Base-by-base conservation (phyloP, 1,284 basidiomycete genomes). In the Paramarasmius palmivorus region DNA sequence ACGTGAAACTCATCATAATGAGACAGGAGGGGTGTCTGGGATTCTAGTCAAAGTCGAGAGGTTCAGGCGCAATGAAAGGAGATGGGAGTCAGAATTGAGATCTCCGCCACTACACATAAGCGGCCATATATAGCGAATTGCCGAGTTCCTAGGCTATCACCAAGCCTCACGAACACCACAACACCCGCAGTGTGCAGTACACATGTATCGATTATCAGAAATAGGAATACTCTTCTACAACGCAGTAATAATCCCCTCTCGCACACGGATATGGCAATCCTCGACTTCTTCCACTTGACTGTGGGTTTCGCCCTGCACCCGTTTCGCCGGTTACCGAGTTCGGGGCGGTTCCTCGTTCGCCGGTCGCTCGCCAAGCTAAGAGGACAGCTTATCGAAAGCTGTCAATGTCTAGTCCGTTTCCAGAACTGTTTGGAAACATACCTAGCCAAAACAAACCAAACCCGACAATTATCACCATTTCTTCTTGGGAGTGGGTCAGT, bases 381-480 rank as follows among this genome's bases (percentile, higher is more conserved):
- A 78, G 67, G 36, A 70, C 54, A 32, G 74, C 79, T 81, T 49
- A 41, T 36, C 20, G 58, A 49, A 20, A 23, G 6, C 19, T 35
- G 9, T 53, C 26, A 32, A 40, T 47, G 26, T 36, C 29, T 26
- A 2, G 22, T 32, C n/a, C 19, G 53, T 17, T 46, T 59, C 46
- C 57, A 42, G 22, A 42, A 45, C 20, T 23, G 17, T 34, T 20
- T 17, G 37, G 15, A 42, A 49, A 37, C 38, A 50, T 49, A 71
- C 81, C 86, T 52, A 90, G 73, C 84, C 85, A 90, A 64, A 88
- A 81, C 55, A 89, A 68, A 8, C 83, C 88, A 50, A 90, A 77
- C 4, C 83, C 83, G 4, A 72, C 81, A 58, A 91, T 84, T 65
- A 92, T 66, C 20, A 86, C 71, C 67, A 82, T 75, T 62, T 92